These are phyloP conservation scores for Basidiobolus meristosporus DNA, from an alignment of 371 early-diverging fungal genomes.

Conservation along the genomic window DNA sequence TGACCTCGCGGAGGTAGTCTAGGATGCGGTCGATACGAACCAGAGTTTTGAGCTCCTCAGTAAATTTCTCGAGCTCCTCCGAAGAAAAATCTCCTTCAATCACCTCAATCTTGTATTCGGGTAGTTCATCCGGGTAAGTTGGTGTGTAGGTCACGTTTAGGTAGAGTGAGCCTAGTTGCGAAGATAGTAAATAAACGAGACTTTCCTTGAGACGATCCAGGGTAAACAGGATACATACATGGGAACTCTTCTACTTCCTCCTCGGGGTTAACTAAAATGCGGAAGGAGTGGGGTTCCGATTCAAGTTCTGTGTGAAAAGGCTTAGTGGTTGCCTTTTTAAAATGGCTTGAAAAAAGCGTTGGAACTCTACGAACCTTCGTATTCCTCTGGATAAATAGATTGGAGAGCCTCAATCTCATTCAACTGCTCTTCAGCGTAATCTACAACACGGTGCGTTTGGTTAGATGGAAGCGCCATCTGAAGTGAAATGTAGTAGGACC, in stretches of 20 bases:
- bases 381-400: conserved; percentile 85
- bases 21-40: conserved; percentile 4
- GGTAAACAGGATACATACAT: conserved; percentile 8
- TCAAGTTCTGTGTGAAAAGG: too few species aligned
- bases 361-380: conserved; percentile 28
- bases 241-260: conserved; percentile 22
- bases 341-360: conserved; percentile 7
- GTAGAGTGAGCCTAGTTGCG: conserved; percentile 17
- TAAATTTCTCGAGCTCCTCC: too few species aligned
- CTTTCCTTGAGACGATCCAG: not conserved
- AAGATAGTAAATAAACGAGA: not conserved
- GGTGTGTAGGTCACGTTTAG: conserved; percentile 63
- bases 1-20: too few species aligned
- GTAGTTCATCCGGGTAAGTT: conserved; percentile 72
- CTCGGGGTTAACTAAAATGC: conserved; percentile 24
- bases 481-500: too few species aligned
- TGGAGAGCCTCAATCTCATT: conserved; percentile 81
- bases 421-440: conserved; percentile 56
- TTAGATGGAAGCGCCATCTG: not conserved
- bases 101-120: conserved; percentile 37
- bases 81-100: conserved; percentile 19
- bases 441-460: conserved; percentile 8
- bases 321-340: too few species aligned
- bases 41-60: not conserved
- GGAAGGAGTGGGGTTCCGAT: conserved; percentile 6